Conservation (phyloP, 83 land plant species). For the Picea abies region DNA sequence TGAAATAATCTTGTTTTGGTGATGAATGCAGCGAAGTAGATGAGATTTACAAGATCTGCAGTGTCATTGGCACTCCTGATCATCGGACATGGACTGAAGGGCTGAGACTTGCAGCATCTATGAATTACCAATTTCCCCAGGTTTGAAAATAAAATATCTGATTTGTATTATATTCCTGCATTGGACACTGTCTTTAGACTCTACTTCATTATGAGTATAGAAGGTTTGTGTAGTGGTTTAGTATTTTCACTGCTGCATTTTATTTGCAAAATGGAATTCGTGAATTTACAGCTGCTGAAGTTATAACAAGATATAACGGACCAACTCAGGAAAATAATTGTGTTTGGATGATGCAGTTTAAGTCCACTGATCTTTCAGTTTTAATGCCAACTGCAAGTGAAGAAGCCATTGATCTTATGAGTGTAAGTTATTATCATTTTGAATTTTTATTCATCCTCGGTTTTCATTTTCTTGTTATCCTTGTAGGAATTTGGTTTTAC, state of each 20-base stretch:
- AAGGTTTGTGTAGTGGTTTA: neutral
- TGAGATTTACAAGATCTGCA: no score
- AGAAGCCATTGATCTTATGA: no score
- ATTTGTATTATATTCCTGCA: neutral
- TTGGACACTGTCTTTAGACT: constrained; percentile 2
- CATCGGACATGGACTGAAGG: no score
- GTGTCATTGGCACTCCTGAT: no score
- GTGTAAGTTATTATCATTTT: constrained; percentile 27
- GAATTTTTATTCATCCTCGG: neutral
- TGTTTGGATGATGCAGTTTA: constrained; percentile 14
- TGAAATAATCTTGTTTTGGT: constrained; percentile 6
- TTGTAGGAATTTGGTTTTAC: neutral
- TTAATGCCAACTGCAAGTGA: no score
- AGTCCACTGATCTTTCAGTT: no score
- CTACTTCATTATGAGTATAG: neutral
- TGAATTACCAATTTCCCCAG: constrained; percentile 9
- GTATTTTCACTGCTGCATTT: neutral
- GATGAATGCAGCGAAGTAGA: constrained; percentile 20
- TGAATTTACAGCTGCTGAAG: neutral
- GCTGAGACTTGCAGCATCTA: no score
- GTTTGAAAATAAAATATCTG: constrained; percentile 21
- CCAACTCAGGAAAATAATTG: neutral
- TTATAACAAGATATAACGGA: neutral
- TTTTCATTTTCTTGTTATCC: neutral
- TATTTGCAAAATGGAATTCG: neutral